Evolutionary conservation across 768 basidiomycete species (phyloP).

Genomic region (Tricholoma bakamatsutake): DNA sequence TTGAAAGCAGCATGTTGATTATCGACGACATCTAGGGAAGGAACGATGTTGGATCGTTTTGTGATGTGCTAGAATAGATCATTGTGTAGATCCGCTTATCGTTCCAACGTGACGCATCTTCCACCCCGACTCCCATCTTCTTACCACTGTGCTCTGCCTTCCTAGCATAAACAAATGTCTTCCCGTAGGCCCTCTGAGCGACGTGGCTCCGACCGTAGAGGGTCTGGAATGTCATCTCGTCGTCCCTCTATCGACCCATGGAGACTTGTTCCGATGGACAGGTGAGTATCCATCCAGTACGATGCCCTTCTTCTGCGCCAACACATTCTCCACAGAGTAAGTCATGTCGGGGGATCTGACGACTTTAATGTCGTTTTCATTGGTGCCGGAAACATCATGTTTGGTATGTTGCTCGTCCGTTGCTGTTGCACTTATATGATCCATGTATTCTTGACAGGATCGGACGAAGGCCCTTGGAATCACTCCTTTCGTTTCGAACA

Average conservation of each 20-base stretch:
- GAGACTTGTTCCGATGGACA: conserved; percentile 75
- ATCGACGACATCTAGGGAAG: background rate
- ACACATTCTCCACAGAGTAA: conserved; percentile 29
- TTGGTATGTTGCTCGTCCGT: conserved; percentile 47
- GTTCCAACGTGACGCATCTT: conserved; percentile 1
- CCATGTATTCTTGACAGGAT: conserved; percentile 42
- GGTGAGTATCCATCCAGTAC: conserved; percentile 33
- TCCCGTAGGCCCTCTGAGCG: conserved; percentile 45
- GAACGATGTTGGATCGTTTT: background rate
- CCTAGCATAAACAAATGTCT: conserved; percentile 18
- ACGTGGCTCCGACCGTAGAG: conserved; percentile 39
- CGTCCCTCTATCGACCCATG: conserved; percentile 74
- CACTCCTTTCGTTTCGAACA: conserved; percentile 89
- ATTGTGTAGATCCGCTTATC: background rate
- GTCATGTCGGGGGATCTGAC: conserved; percentile 52
- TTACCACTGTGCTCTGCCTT: background rate
- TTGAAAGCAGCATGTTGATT: background rate
- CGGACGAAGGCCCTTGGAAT: conserved; percentile 88
- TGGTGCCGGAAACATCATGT: conserved; percentile 98
- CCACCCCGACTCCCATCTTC: conserved; percentile 3
- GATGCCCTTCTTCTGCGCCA: conserved; percentile 7
- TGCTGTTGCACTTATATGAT: background rate
- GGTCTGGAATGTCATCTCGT: conserved; percentile 46
- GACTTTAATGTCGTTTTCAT: conserved; percentile 93
- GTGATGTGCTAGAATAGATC: background rate